Conservation (phyloP, 495 filamentous ascomycete genomes). For the Talaromyces nanjingensis region DNA sequence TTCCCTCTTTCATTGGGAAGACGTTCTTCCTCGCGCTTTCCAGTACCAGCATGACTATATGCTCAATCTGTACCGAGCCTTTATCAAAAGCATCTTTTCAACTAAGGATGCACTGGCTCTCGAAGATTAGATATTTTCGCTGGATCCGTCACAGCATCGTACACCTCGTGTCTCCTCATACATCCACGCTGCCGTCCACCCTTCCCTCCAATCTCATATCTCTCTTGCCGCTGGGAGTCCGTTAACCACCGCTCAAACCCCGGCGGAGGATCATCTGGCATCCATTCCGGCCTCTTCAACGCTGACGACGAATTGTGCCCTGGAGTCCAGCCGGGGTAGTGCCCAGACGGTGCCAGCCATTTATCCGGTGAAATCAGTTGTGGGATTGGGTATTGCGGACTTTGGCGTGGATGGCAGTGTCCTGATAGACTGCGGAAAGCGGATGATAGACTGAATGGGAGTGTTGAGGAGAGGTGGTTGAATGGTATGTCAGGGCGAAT, state of each 20-base stretch:
- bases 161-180: slow-evolving; percentile 14
- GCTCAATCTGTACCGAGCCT: slow-evolving; percentile 27
- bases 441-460: slow-evolving; percentile 25
- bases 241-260: slow-evolving; percentile 24
- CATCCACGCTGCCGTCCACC: background rate
- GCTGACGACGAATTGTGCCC: background rate
- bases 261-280: slow-evolving; percentile 18
- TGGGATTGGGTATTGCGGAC: slow-evolving; percentile 1
- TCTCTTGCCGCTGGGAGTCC: slow-evolving; percentile 11
- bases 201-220: slow-evolving; percentile 14
- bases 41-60: slow-evolving; percentile 36
- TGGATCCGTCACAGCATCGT: slow-evolving; percentile 32
- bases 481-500: slow-evolving; percentile 24
- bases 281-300: slow-evolving; percentile 22
- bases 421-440: slow-evolving; percentile 20
- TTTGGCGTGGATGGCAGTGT: slow-evolving; percentile 18
- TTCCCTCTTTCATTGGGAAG: slow-evolving; percentile 37
- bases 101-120: slow-evolving; percentile 23
- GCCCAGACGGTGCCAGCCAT: background rate
- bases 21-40: slow-evolving; percentile 42
- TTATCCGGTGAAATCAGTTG: background rate
- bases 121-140: slow-evolving; percentile 38
- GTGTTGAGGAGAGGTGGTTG: slow-evolving; percentile 25
- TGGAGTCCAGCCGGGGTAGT: background rate
- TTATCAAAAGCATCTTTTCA: slow-evolving; percentile 25